phyloP scores from a whole-genome alignment of 805 yeast species.

The Metschnikowia matae region DNA sequence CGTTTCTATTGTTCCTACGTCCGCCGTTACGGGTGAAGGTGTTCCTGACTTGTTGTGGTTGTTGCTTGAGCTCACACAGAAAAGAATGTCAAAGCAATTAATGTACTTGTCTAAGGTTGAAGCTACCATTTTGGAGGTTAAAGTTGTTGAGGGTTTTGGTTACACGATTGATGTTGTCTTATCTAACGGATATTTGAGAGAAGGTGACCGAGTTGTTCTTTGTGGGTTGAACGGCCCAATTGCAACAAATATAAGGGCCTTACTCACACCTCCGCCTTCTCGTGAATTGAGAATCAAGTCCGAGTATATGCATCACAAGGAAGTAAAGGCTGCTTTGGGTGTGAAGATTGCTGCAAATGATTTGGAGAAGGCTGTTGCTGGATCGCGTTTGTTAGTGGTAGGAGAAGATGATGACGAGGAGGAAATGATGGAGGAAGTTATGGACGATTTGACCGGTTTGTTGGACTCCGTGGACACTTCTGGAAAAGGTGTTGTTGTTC shows the following conservation, averaged over 20 bases:
- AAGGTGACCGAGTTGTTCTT: conserved; percentile 91
- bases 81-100: conserved; percentile 97
- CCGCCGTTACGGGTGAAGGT: conserved; percentile 99
- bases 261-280: conserved; percentile 95
- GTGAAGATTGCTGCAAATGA: conserved; percentile 98
- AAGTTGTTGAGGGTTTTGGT: conserved; percentile 97
- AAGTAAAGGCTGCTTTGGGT: conserved; percentile 98
- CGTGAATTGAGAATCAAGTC: conserved; percentile 95
- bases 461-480: conserved; percentile 91
- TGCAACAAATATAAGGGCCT: conserved; percentile 91
- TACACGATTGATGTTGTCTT: conserved; percentile 96
- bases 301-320: conserved; percentile 94
- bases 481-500: conserved; percentile 97
- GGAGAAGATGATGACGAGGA: conserved; percentile 98
- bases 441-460: conserved; percentile 95
- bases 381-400: conserved; percentile 91
- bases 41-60: conserved; percentile 97
- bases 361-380: conserved; percentile 97
- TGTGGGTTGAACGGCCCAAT: conserved; percentile 99
- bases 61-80: conserved; percentile 90
- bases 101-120: conserved; percentile 92
- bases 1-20: conserved; percentile 96
- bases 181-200: conserved; percentile 92
- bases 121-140: conserved; percentile 95
- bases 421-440: conserved; percentile 94